Evolutionary conservation across 768 basidiomycete species (phyloP).

Genomic region (Leccinellum albellum): DNA sequence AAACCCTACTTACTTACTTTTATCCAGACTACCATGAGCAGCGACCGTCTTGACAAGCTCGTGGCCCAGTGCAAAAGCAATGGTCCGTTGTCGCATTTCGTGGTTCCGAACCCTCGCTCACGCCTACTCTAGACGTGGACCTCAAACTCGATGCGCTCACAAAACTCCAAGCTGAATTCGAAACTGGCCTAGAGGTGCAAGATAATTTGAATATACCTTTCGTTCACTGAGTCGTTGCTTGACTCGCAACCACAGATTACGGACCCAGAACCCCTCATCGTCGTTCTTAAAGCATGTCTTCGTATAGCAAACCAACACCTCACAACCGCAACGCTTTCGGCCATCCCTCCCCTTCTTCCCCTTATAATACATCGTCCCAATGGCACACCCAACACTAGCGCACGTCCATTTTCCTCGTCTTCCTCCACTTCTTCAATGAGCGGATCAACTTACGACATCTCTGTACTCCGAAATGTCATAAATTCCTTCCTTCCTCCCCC

Average conservation of each 20-base stretch:
- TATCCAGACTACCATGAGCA: slow-evolving; percentile 45
- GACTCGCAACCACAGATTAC: slow-evolving; percentile 47
- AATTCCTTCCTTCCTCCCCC: slow-evolving; percentile 68
- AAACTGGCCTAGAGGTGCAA: slow-evolving; percentile 64
- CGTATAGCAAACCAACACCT: slow-evolving; percentile 81
- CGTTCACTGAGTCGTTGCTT: slow-evolving; percentile 12
- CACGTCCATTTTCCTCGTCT: slow-evolving; percentile 46
- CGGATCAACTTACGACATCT: slow-evolving; percentile 45
- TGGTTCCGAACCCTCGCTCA: slow-evolving; percentile 6
- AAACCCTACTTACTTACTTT: slow-evolving; percentile 10
- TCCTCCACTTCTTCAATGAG: slow-evolving; percentile 47
- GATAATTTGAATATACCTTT: slow-evolving; percentile 8
- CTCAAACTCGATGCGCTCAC: slow-evolving; percentile 75
- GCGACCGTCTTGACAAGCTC: slow-evolving; percentile 55
- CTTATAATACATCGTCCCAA: slow-evolving; percentile 48
- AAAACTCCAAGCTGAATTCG: slow-evolving; percentile 74
- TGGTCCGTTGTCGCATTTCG: slow-evolving; percentile 39
- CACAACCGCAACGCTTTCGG: slow-evolving; percentile 69
- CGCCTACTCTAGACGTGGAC: slow-evolving; percentile 59
- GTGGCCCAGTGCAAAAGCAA: slow-evolving; percentile 62
- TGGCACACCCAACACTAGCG: slow-evolving; percentile 23
- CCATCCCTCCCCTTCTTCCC: slow-evolving; percentile 62
- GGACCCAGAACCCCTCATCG: slow-evolving; percentile 69
- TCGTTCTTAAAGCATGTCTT: slow-evolving; percentile 67
- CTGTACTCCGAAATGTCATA: slow-evolving; percentile 64